Evolutionary conservation across 148 eudicot species (phyloP), one percentile per base, ranked within the genome.

Genomic region (Persicaria tinctoria): DNA sequence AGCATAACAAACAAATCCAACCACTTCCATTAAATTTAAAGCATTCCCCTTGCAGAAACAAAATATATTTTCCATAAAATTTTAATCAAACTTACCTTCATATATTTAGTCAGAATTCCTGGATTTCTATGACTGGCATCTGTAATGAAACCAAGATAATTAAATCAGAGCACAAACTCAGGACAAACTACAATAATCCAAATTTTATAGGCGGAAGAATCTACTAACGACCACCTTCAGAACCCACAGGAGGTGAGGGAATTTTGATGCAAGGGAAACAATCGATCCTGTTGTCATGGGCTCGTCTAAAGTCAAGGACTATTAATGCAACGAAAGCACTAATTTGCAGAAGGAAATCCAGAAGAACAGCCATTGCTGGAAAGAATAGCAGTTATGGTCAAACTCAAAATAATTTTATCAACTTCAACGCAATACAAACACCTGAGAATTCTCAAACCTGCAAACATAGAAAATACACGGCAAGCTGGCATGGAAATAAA

Each of bases 401-500:
- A 56, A 77, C 72, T 3, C 5, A 74, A 32, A 32, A 74, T 46
- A 46, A 72, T 60, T 54, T 71, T 17, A 53, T 53, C 50, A 18
- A 9, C 70, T 11, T 60, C 46, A 50, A 73, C 66, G 75, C 41
- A 17, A 32, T 16, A 60, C 48, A 16, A 44, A 32, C 70, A 49
- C 16, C 32, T 76, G 38, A 53, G 48, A 85, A 77, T 72, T 51
- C 23, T 41, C 80, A 51, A 27, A 86, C 91, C 91, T 75, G 91
- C 91, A 88, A 88, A 88, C 85, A 88, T 86, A 62, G 91, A 88
- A 77, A 88, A 88, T 73, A 86, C 89, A 60, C 91, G 86, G 79
- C 91, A 88, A 53, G 91, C 91, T 76, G 91, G 91, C 91, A 88
- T 88, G 68, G 91, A 63, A 78, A 88, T 88, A 78, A 88, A 88